These are phyloP conservation scores for Cynara cardunculus DNA, from an alignment of 129 eudicot species.

Conservation along the genomic window DNA sequence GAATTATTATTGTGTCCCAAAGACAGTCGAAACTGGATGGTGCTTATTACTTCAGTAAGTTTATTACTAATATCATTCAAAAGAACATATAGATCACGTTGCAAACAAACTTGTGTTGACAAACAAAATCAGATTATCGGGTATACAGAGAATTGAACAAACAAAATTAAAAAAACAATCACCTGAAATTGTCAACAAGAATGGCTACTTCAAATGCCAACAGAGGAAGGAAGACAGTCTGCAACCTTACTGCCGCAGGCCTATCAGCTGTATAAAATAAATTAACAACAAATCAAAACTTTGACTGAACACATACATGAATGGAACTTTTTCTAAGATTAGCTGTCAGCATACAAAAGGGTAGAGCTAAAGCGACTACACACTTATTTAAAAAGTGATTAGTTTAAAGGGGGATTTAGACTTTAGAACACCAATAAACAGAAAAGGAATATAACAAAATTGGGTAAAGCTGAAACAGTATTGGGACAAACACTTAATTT, in stretches of 20 bases:
- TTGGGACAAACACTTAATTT: not conserved
- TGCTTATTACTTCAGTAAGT: not conserved
- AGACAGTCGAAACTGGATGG: not conserved
- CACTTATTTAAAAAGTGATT: not conserved
- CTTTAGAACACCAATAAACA: not conserved
- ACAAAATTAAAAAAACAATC: conserved; percentile 6
- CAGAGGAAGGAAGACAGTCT: conserved; percentile 77
- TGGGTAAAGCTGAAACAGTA: not conserved
- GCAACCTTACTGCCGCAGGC: conserved; percentile 62
- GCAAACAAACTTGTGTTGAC: not conserved
- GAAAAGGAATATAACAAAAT: not conserved
- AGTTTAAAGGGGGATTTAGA: not conserved
- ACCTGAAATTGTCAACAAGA: conserved; percentile 95
- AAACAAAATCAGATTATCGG: not conserved
- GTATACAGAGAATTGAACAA: not conserved
- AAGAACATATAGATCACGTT: not conserved
- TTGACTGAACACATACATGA: not conserved
- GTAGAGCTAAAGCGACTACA: not conserved
- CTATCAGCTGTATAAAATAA: conserved; percentile 41
- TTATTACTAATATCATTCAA: not conserved
- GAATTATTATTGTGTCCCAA: too few species aligned
- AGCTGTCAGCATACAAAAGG: not conserved
- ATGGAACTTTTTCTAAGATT: not conserved
- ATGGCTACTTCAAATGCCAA: conserved; percentile 64
- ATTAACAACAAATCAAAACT: not conserved